These are phyloP conservation scores for Hibiscus tridactylites DNA, from an alignment of 345 rosid species.

Conservation along the genomic window DNA sequence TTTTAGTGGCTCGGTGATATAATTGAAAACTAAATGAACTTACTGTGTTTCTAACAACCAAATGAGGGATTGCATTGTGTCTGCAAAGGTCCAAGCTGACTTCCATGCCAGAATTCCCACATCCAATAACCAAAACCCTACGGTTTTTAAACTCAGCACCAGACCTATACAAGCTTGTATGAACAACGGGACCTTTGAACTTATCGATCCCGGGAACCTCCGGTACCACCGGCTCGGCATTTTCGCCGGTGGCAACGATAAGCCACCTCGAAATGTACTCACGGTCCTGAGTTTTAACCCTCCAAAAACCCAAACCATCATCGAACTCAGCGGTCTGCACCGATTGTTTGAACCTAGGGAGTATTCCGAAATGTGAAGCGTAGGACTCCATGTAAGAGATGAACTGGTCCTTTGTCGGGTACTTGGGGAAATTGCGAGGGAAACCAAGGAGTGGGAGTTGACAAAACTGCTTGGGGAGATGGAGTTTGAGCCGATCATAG, in stretches of 20 bases:
- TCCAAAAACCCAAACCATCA: conserved; percentile 44
- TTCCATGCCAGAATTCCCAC: conserved; percentile 95
- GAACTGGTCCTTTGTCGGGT: conserved; percentile 71
- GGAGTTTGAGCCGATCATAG: conserved; percentile 85
- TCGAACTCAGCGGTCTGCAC: conserved; percentile 59
- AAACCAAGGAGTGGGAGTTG: conserved; percentile 65
- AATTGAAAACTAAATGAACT: not conserved
- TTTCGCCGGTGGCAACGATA: conserved; percentile 78
- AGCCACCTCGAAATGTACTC: conserved; percentile 62
- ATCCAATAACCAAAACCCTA: conserved; percentile 67
- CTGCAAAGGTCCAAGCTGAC: conserved; percentile 74
- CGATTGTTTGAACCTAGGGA: conserved; percentile 52
- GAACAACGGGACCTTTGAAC: conserved; percentile 43
- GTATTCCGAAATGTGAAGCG: conserved; percentile 56
- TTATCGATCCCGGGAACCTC: conserved; percentile 45
- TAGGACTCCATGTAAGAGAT: conserved; percentile 65
- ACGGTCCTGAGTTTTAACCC: conserved; percentile 44
- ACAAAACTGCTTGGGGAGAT: conserved; percentile 80
- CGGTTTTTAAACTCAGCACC: conserved; percentile 42
- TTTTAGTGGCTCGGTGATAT: too few relatives aligned
- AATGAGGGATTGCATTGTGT: conserved; percentile 47
- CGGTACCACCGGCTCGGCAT: conserved; percentile 68
- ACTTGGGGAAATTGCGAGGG: conserved; percentile 64
- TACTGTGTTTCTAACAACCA: conserved; percentile 66
- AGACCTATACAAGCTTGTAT: conserved; percentile 58